Evolutionary conservation across 805 yeast species (phyloP), one percentile per base, ranked within the genome.

Genomic region (Sugiyamaella americana): DNA sequence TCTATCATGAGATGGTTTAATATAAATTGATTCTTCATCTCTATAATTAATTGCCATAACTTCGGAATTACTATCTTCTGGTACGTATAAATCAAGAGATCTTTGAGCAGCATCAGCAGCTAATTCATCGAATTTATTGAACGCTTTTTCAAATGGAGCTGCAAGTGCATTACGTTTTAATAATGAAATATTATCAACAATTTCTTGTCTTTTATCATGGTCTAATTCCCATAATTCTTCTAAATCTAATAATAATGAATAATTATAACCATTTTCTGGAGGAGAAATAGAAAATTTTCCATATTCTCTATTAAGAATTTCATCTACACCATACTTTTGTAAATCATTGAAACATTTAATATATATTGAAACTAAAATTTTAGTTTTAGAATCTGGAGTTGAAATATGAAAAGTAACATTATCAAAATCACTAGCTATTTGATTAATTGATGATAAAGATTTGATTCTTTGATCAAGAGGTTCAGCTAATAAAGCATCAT

Each of bases 391-490:
- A 55, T 81, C 88, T 2, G 89, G 86, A n/a, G 94, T 91, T 41
- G 95, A 83, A 51, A 93, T 72, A 65, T 91, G 98, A 67, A 85
- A 89, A 24, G 93, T 85, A 42, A 96, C 95, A 69, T 87, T 87
- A 66, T 93, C 99, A 58, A 93, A 93, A 70, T 93, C 99, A 35
- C 95, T 82, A 52, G 93, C 78, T 51, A 91, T 80, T 64, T 97
- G 79, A 67, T 93, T 97, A 52, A 87, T 71, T 35, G 58, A 48
- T 23, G 52, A 36, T 24, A 48, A 51, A 4, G 78, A 68, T 26
- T 26, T 26, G 32, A 26, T 13, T 13, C 32, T 26, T 41, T 74
- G 63, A 2, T 77, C 73, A 21, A 65, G 68, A 8, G 32, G 13
- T 13, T 26, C 32, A 13, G 11, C 32, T 8, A 26, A 13, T 13